Evolutionary conservation across 1,284 basidiomycete species (phyloP).

Genomic region (Pseudozyma sp.): DNA sequence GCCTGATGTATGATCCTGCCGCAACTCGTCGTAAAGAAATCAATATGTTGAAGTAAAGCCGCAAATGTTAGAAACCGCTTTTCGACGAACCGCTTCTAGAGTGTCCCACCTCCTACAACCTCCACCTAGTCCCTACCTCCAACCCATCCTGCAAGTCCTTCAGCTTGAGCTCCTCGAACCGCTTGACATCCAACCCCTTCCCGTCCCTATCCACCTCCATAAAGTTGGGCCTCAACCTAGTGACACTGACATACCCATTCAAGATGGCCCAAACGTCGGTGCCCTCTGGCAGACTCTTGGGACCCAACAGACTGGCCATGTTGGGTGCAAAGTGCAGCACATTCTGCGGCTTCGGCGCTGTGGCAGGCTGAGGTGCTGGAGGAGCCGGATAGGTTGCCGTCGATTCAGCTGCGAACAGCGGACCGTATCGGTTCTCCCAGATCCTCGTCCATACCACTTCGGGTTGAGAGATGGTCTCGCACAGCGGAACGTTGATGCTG

Average conservation of each 20-base stretch:
- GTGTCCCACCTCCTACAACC: constrained; percentile 15
- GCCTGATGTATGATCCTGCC: constrained; percentile 21
- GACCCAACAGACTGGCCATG: constrained; percentile 57
- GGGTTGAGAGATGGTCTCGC: constrained; percentile 55
- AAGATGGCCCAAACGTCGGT: constrained; percentile 65
- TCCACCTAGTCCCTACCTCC: constrained; percentile 46
- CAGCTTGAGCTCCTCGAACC: constrained; percentile 21
- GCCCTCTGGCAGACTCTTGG: constrained; percentile 38
- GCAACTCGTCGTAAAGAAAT: neutral
- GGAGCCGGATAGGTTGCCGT: constrained; percentile 26
- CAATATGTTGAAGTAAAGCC: neutral
- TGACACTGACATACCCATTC: constrained; percentile 61
- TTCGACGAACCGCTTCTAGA: too few relatives aligned
- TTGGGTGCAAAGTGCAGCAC: constrained; percentile 62
- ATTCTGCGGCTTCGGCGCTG: constrained; percentile 46
- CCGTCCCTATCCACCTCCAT: constrained; percentile 46
- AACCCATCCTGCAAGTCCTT: constrained; percentile 23
- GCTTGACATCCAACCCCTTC: constrained; percentile 35
- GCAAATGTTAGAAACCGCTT: too few relatives aligned
- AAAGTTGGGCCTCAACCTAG: constrained; percentile 54
- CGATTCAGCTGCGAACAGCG: constrained; percentile 36
- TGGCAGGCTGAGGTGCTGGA: constrained; percentile 26
- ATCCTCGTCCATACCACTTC: constrained; percentile 62
- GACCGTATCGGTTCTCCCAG: constrained; percentile 60
- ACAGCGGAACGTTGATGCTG: constrained; percentile 65